Conservation (phyloP, 495 filamentous ascomycete genomes). For the Aspergillus diversus region DNA sequence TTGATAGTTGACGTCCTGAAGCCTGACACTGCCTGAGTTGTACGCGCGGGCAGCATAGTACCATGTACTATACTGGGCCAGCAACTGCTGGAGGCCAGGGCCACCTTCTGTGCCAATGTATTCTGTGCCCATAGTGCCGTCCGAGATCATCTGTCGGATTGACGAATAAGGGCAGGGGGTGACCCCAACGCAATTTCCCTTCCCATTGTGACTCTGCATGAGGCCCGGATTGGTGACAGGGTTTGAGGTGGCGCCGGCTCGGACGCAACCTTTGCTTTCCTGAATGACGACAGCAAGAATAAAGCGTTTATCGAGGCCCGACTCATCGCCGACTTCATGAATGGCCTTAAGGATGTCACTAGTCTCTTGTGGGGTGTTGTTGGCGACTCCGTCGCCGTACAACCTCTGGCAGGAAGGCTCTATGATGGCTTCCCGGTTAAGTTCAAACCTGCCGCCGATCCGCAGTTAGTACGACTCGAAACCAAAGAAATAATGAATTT, state of each 20-base stretch:
- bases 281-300: conserved; percentile 63
- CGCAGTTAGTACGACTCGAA: neutral
- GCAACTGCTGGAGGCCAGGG: conserved; percentile 46
- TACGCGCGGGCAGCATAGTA: conserved; percentile 59
- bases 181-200: conserved; percentile 47
- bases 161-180: conserved; percentile 49
- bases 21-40: conserved; percentile 58
- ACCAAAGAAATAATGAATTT: neutral
- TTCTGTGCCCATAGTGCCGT: conserved; percentile 23
- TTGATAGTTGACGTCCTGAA: conserved; percentile 49
- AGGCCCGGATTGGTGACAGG: conserved; percentile 56
- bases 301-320: conserved; percentile 56
- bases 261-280: conserved; percentile 62
- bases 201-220: conserved; percentile 58
- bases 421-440: conserved; percentile 45
- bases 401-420: conserved; percentile 48
- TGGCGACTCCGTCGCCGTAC: conserved; percentile 11
- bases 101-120: conserved; percentile 27
- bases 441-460: conserved; percentile 36
- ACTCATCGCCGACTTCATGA: conserved; percentile 37
- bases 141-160: conserved; percentile 54
- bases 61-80: conserved; percentile 40
- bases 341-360: conserved; percentile 26
- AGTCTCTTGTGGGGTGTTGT: conserved; percentile 50
- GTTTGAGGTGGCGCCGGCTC: conserved; percentile 50